Evolutionary conservation across 1,284 basidiomycete species (phyloP), one percentile per base, ranked within the genome.

Genomic region (Cystobasidiaceae sp.): DNA sequence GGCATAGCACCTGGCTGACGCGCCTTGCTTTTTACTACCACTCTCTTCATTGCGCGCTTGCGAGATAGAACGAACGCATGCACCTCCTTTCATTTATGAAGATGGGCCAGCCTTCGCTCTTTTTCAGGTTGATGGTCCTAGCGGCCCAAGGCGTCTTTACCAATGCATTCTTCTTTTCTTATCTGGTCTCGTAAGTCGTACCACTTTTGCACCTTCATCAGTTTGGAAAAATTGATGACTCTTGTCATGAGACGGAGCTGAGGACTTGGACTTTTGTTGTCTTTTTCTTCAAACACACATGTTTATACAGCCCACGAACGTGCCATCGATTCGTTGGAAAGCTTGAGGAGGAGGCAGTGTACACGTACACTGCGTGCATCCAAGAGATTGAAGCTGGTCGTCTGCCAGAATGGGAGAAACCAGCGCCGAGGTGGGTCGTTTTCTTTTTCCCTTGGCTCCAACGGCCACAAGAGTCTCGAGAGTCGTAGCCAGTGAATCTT

Each of bases 251-350:
- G n/a, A n/a, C n/a, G n/a, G n/a, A n/a, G n/a, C n/a, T n/a, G n/a
- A n/a, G n/a, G n/a, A n/a, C n/a, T n/a, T n/a, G n/a, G n/a, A n/a
- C n/a, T n/a, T n/a, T n/a, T n/a, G n/a, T n/a, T n/a, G n/a, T n/a
- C n/a, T n/a, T n/a, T n/a, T n/a, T n/a, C n/a, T n/a, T n/a, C n/a
- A n/a, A n/a, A n/a, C n/a, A n/a, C n/a, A n/a, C n/a, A n/a, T n/a
- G n/a, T n/a, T n/a, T n/a, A 2, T 3, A n/a, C 39, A 56, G 54
- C 0, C 94, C 94, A 0, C 81, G 81, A 61, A 83, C 85, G 0
- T 91, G 89, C 69, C 94, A 97, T 78, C 88, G 94, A 30, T 97
- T 97, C 75, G 93, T 97, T 48, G 94, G 84, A n/a, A 81, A 90
- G 73, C 81, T 98, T 8, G 94, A 97, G 74, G 93, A 97, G 79